Evolutionary conservation across 768 basidiomycete genomes (phyloP).

Genomic region (Roridomyces roridus): DNA sequence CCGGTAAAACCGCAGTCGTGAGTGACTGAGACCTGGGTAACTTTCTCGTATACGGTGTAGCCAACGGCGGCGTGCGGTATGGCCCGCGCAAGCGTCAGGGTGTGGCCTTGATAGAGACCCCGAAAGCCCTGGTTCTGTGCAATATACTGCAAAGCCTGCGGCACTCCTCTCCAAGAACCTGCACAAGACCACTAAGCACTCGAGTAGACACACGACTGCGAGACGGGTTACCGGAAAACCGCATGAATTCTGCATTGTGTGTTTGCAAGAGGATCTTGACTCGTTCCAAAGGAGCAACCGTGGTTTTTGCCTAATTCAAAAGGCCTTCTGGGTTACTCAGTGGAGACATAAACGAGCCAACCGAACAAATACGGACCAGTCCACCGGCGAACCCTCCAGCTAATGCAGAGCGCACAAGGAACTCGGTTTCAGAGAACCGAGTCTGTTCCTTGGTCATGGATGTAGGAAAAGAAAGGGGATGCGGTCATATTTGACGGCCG

Average conservation of each 20-base stretch:
- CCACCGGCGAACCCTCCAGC: constrained; percentile 96
- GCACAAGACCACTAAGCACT: constrained; percentile 2
- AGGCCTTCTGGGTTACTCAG: constrained; percentile 20
- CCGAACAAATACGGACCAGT: constrained; percentile 63
- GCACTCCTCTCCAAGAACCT: constrained; percentile 91
- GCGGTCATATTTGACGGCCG: too few relatives aligned
- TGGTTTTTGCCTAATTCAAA: constrained; percentile 80
- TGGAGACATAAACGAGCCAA: constrained; percentile 10
- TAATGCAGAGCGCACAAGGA: constrained; percentile 76
- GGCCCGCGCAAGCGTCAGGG: constrained; percentile 90
- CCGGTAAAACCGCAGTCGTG: background rate
- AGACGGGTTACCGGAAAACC: constrained; percentile 79
- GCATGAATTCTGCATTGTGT: constrained; percentile 91
- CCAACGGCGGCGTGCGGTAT: constrained; percentile 98
- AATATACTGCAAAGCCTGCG: constrained; percentile 77
- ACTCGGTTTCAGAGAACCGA: constrained; percentile 18
- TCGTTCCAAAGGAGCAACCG: constrained; percentile 93
- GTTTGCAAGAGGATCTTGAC: constrained; percentile 99
- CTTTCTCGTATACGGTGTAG: constrained; percentile 94
- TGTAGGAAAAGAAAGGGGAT: too few relatives aligned
- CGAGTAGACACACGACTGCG: constrained; percentile 33
- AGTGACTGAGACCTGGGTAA: constrained; percentile 63
- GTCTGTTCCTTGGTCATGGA: background rate
- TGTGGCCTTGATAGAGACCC: constrained; percentile 95
- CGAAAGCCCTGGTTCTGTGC: constrained; percentile 69